phyloP scores from a whole-genome alignment of 768 basidiomycete genomes.

The Lentinula detonsa region DNA sequence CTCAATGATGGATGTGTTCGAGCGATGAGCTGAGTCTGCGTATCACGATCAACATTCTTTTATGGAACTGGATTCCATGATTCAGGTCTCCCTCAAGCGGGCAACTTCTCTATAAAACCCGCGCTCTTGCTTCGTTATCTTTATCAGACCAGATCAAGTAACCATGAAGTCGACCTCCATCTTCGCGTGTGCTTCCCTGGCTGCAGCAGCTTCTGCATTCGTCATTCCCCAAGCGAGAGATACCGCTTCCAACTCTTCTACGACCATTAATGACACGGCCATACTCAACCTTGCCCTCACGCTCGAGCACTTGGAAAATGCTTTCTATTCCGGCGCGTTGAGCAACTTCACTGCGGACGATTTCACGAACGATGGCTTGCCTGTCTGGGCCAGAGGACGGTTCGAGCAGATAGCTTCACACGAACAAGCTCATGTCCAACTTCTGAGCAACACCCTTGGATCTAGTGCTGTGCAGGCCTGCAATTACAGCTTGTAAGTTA shows the following conservation, averaged over 20 bases:
- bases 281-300: conserved; percentile 42
- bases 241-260: background rate
- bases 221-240: background rate
- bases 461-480: conserved; percentile 41
- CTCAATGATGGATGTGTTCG: no score
- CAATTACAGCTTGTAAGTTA: conserved; percentile 50
- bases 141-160: background rate
- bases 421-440: conserved; percentile 48
- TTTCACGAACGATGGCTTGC: conserved; percentile 36
- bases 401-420: conserved; percentile 49
- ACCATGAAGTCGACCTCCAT: background rate
- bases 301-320: conserved; percentile 40
- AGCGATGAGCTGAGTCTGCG: no score
- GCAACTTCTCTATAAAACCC: background rate
- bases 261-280: background rate
- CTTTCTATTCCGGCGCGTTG: conserved; percentile 40
- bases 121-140: background rate
- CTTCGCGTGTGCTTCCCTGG: background rate
- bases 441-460: conserved; percentile 40
- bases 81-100: no score
- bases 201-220: background rate
- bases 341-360: conserved; percentile 34
- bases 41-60: no score
- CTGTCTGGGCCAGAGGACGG: conserved; percentile 38
- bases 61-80: no score